These are phyloP conservation scores for Ogataea haglerorum DNA, from an alignment of 805 yeast genomes.

Conservation along the genomic window DNA sequence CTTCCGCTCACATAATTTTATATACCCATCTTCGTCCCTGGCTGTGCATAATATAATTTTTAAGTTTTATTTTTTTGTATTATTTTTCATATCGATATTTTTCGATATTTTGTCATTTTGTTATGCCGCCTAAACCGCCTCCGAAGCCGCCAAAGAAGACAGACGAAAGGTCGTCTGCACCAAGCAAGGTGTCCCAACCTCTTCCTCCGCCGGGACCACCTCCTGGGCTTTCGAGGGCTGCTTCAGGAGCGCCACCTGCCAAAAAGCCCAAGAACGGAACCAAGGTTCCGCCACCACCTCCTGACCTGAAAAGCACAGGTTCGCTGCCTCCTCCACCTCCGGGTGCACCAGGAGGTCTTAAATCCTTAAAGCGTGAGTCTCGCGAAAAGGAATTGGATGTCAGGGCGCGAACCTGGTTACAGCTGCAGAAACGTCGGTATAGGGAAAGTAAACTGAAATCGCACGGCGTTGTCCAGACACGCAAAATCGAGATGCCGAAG, in stretches of 20 bases:
- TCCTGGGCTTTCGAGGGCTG: not conserved
- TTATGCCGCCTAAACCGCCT: conserved; percentile 17
- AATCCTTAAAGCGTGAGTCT: not conserved
- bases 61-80: conserved; percentile 3
- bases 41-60: conserved; percentile 1
- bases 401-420: conserved; percentile 58
- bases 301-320: conserved; percentile 7
- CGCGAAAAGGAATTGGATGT: conserved; percentile 32
- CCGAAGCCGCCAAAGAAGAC: conserved; percentile 5
- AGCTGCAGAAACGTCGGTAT: conserved; percentile 57
- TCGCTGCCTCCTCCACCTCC: conserved; percentile 31
- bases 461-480: conserved; percentile 52
- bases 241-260: conserved; percentile 17
- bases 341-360: conserved; percentile 2
- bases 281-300: conserved; percentile 37
- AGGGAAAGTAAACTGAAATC: conserved; percentile 32
- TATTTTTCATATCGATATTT: conserved; percentile 4
- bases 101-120: not conserved
- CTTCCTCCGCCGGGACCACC: conserved; percentile 14
- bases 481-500: conserved; percentile 84
- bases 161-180: not conserved
- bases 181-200: not conserved
- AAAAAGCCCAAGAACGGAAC: conserved; percentile 16
- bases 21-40: not conserved
- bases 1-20: not conserved